Evolutionary conservation across 257 asterid species (phyloP).

Genomic region (Cynanchum wilfordii): DNA sequence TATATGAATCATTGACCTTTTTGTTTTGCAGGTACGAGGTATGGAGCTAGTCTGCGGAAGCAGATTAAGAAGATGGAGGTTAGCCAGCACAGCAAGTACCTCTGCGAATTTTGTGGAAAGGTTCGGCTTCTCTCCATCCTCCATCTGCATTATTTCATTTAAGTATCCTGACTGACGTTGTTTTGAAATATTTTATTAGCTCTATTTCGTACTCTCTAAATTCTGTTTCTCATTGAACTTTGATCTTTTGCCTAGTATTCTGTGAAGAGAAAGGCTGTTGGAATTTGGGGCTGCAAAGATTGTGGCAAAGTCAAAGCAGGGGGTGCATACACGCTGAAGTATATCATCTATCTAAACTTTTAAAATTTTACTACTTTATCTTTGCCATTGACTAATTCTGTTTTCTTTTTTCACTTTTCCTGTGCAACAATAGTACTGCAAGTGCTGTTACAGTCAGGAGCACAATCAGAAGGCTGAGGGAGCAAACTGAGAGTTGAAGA

Average conservation of each 20-base stretch:
- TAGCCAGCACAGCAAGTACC: conserved; percentile 42
- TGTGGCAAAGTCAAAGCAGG: conserved; percentile 52
- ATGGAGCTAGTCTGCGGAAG: conserved; percentile 48
- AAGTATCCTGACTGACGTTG: neutral
- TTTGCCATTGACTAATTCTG: neutral
- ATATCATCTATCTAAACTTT: neutral
- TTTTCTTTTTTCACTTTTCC: neutral
- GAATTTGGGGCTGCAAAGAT: conserved; percentile 51
- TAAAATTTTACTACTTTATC: too few species aligned
- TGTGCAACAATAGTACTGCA: conserved; percentile 32
- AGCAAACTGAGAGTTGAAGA: conserved; percentile 38
- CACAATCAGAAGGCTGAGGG: conserved; percentile 46
- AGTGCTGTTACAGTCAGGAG: conserved; percentile 48
- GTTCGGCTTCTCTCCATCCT: conserved; percentile 9
- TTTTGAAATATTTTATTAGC: too few species aligned
- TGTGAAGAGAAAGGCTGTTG: conserved; percentile 46
- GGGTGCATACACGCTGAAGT: conserved; percentile 48
- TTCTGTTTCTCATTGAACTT: neutral
- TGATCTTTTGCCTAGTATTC: conserved; percentile 24
- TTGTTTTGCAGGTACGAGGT: conserved; percentile 33
- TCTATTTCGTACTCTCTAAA: neutral
- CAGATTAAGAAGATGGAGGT: conserved; percentile 53
- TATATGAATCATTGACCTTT: neutral
- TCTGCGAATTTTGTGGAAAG: conserved; percentile 51
- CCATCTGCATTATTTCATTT: too few species aligned